Percentiles rank a stretch among this genome's conserved stretches.
These are phyloP conservation scores for Halophytophthora polymorphica DNA, from an alignment of 352 stramenopile species.

Conservation along the genomic window DNA sequence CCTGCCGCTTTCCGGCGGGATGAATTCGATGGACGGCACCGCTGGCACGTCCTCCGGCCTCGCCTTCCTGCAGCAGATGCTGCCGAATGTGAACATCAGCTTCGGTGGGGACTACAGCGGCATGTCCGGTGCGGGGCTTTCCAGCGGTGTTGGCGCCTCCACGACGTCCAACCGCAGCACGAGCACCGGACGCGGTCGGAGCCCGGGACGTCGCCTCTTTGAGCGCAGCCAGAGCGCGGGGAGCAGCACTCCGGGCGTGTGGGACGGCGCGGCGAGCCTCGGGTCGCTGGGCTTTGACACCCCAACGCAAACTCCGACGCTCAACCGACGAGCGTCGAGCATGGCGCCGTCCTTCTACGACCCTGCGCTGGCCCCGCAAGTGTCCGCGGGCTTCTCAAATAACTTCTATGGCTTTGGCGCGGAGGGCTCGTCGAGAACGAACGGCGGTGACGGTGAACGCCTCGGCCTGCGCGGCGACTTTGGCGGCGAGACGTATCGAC, in stretches of 20 bases:
- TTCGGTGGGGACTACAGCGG: constrained; percentile 67
- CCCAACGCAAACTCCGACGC: constrained; percentile 17
- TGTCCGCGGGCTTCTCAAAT: constrained; percentile 25
- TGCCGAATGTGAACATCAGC: constrained; percentile 88
- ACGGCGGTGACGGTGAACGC: constrained; percentile 24
- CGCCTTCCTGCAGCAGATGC: constrained; percentile 85
- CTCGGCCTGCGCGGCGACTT: constrained; percentile 28
- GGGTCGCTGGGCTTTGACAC: constrained; percentile 27
- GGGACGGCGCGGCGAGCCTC: constrained; percentile 24
- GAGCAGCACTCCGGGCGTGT: constrained; percentile 14
- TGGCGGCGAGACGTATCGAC: constrained; percentile 36
- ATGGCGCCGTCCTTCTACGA: constrained; percentile 42
- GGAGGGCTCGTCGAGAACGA: constrained; percentile 21
- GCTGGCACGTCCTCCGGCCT: constrained; percentile 36
- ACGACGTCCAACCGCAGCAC: constrained; percentile 11
- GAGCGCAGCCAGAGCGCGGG: constrained; percentile 34
- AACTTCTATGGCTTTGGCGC: constrained; percentile 35
- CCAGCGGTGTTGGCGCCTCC: constrained; percentile 7
- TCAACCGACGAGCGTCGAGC: constrained; percentile 17
- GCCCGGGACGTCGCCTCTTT: constrained; percentile 30
- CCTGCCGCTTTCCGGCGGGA: constrained; percentile 13
- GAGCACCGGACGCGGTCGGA: constrained; percentile 10
- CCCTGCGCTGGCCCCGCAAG: constrained; percentile 41
- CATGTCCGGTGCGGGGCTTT: constrained; percentile 4
- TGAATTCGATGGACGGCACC: constrained; percentile 7